Conservation (phyloP, 805 yeast genomes). For the Kurtzmaniella fragi region DNA sequence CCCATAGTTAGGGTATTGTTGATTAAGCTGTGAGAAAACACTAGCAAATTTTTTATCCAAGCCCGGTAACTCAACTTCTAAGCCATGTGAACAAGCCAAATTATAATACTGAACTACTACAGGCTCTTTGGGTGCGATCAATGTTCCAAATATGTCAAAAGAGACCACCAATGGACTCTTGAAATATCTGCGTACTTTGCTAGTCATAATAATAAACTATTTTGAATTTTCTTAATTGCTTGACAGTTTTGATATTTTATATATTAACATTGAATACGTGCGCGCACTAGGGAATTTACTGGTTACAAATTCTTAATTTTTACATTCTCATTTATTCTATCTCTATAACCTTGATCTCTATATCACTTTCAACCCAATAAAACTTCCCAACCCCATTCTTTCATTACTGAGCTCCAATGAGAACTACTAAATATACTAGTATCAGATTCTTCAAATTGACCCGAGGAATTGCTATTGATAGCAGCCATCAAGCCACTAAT, state of each 20-base stretch:
- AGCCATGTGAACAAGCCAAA: slow-evolving; percentile 43
- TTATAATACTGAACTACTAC: slow-evolving; percentile 50
- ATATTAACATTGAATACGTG: too few relatives aligned
- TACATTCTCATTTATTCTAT: not conserved
- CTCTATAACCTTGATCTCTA: not conserved
- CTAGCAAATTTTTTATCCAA: slow-evolving; percentile 20
- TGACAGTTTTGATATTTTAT: too few relatives aligned
- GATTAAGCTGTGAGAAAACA: slow-evolving; percentile 31
- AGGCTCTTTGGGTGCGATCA: slow-evolving; percentile 53
- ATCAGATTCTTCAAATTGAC: slow-evolving; percentile 24
- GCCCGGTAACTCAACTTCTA: slow-evolving; percentile 22
- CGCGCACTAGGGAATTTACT: too few relatives aligned
- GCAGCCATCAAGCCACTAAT: slow-evolving; percentile 39
- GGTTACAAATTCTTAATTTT: too few relatives aligned
- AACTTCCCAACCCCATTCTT: slow-evolving; percentile 76
- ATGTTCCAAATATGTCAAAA: slow-evolving; percentile 65
- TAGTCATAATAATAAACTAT: not conserved
- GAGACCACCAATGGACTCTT: slow-evolving; percentile 45
- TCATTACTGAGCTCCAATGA: slow-evolving; percentile 69
- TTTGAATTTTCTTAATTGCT: too few relatives aligned
- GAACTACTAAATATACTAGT: slow-evolving; percentile 45
- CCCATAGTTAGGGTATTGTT: slow-evolving; percentile 60
- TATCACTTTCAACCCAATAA: slow-evolving; percentile 42
- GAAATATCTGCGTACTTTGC: not conserved
- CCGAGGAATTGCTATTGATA: slow-evolving; percentile 22